Evolutionary conservation across 306 rosid genomes (phyloP).

Genomic region (Corylus avellana): DNA sequence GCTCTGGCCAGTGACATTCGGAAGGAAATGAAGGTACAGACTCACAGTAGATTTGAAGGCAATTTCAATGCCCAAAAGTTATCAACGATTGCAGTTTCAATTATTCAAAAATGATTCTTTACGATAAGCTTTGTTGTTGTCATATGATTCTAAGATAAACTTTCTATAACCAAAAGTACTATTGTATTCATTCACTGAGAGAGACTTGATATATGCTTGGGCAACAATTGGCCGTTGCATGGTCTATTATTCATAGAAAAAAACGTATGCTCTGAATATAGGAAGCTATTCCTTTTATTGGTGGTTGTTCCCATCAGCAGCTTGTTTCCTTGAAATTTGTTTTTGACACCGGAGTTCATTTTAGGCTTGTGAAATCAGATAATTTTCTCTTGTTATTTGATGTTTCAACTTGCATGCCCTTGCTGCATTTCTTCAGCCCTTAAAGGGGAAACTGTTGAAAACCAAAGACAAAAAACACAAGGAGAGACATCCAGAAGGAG

Average conservation of each 20-base stretch:
- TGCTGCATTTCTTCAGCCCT: conserved; percentile 51
- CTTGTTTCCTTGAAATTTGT: neutral
- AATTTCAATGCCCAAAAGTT: conserved; percentile 3
- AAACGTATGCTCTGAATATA: neutral
- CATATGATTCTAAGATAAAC: neutral
- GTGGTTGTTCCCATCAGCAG: neutral
- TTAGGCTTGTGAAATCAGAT: conserved; percentile 9
- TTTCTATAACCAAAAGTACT: neutral
- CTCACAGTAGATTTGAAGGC: conserved; percentile 11
- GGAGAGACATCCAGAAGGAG: conserved; percentile 92
- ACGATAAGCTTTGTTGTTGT: neutral
- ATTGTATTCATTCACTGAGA: neutral
- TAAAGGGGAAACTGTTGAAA: conserved; percentile 92
- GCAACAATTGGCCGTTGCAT: neutral
- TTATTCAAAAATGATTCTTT: conserved; percentile 15
- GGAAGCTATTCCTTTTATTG: neutral
- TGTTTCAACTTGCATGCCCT: conserved; percentile 17
- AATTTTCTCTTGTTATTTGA: conserved; percentile 11
- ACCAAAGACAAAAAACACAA: conserved; percentile 74
- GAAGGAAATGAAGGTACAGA: conserved; percentile 93
- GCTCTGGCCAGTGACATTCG: conserved; percentile 97
- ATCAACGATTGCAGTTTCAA: conserved; percentile 11
- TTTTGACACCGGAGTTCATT: conserved; percentile 15
- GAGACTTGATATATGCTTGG: conserved; percentile 14
- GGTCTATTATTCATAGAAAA: neutral